Conservation (phyloP, 2,329 filamentous ascomycete genomes). For the Xylaria sp. region DNA sequence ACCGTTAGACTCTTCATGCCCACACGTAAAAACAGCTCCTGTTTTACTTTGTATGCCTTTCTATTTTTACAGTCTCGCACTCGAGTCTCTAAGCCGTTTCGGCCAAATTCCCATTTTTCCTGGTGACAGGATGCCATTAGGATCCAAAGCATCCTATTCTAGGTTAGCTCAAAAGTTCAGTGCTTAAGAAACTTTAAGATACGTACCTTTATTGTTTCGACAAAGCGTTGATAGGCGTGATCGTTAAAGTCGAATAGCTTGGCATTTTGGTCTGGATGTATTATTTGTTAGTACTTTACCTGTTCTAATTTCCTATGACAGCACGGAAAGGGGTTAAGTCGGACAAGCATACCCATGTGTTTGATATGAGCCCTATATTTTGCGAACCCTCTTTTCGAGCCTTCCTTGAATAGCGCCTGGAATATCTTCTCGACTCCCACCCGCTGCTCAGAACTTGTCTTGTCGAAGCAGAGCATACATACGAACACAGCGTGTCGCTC, state of each 20-base stretch:
- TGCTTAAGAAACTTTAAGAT: not conserved
- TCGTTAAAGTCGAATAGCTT: conserved; percentile 48
- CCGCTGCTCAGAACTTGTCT: conserved; percentile 47
- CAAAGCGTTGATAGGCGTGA: conserved; percentile 47
- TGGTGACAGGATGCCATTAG: conserved; percentile 46
- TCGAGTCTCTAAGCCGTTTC: conserved; percentile 29
- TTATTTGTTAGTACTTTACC: not conserved
- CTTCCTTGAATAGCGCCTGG: conserved; percentile 43
- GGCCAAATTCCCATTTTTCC: conserved; percentile 50
- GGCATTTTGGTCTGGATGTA: conserved; percentile 42
- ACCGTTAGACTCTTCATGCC: not conserved
- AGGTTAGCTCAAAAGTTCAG: not conserved
- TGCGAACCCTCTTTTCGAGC: conserved; percentile 44
- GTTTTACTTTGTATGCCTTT: not conserved
- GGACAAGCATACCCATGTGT: conserved; percentile 45
- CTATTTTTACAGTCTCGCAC: not conserved
- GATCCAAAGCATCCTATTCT: conserved; percentile 44
- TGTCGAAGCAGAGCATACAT: conserved; percentile 56
- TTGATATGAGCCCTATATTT: conserved; percentile 48
- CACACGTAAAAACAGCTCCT: not conserved
- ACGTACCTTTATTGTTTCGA: conserved; percentile 47
- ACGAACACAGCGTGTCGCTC: conserved; percentile 53
- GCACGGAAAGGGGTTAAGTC: not conserved
- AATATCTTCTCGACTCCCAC: conserved; percentile 44
- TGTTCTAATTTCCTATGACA: not conserved